Evolutionary conservation across 805 yeast genomes (phyloP), one percentile per base, ranked within the genome.

Genomic region (Spathaspora hagerdaliae): DNA sequence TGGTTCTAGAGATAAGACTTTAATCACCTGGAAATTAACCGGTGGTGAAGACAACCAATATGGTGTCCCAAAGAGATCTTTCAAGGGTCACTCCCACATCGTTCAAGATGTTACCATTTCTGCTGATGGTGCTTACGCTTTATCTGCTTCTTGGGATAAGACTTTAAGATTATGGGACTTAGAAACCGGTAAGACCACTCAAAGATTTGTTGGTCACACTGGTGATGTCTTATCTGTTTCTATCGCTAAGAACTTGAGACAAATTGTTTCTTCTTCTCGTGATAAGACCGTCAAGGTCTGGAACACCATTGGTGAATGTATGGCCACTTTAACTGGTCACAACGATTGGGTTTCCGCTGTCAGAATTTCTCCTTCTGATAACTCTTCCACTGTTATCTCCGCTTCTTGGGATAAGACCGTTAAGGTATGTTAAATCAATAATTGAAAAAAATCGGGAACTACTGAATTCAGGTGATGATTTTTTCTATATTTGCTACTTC

Each of bases 81-180:
- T 94, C 75, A 86, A 81, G 71, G 99, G 99, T 71, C 99, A 94
- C 89, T 86, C 96, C 63, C 99, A 94, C 90, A 92, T 94, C 68
- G 96, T 94, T 61, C 91, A 90, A 79, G 99, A 94, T 72, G 92
- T 90, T 73, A 87, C 94, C 71, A 86, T 94, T 78, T 88, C 98
- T 57, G 90, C 95, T 70, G 99, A 94, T 72, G 98, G 98, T 74
- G 83, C 85, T 68, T 92, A 83, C 81, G 98, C 97, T 68, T 79
- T 94, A 73, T 94, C 99, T 56, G 97, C 96, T 67, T 94, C 99
- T 65, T 94, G 99, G 99, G 99, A 94, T 77, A 89, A 87, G 82
- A 91, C 99, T 69, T 81, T 95, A 73, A 92, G 98, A 83, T 85
- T 94, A 70, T 94, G 99, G 99, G 90, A 89, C 74, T 81, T 94